Conservation (phyloP, 2,329 filamentous ascomycete genomes). For the Xylaria sp. region DNA sequence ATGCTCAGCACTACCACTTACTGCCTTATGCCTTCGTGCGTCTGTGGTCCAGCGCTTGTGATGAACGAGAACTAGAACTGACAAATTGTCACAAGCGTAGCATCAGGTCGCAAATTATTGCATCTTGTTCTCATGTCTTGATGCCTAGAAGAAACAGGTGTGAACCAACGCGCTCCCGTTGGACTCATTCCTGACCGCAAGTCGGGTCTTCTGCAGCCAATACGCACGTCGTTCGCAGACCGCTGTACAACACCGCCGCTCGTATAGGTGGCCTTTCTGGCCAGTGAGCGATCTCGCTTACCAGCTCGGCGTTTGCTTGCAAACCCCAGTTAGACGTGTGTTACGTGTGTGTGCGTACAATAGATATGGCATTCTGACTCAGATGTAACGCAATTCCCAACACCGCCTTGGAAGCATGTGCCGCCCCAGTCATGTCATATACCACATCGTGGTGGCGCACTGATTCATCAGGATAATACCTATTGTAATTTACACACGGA, state of each 20-base stretch:
- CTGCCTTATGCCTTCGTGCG: conserved; percentile 7
- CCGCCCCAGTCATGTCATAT: conserved; percentile 27
- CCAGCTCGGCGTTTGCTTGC: conserved; percentile 44
- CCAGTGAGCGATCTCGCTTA: conserved; percentile 31
- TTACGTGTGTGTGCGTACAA: conserved; percentile 27
- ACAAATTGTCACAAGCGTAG: conserved; percentile 14
- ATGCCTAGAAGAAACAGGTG: conserved; percentile 25
- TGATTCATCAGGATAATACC: conserved; percentile 25
- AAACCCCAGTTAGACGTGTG: conserved; percentile 20
- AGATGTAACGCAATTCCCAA: conserved; percentile 44
- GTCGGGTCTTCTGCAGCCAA: conserved; percentile 43
- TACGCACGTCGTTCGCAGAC: conserved; percentile 42
- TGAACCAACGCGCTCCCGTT: conserved; percentile 16
- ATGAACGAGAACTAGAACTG: conserved; percentile 5
- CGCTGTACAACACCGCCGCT: conserved; percentile 40
- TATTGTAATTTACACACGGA: conserved; percentile 22
- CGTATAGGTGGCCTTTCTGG: conserved; percentile 43
- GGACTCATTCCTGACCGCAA: conserved; percentile 45
- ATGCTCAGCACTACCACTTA: neutral
- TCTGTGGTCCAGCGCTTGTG: neutral
- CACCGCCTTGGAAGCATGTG: conserved; percentile 38
- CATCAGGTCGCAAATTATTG: conserved; percentile 30
- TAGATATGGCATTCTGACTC: conserved; percentile 42
- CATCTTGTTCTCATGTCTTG: conserved; percentile 20
- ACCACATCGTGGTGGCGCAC: conserved; percentile 27